These are phyloP conservation scores for Astragalus membranaceus DNA, from an alignment of 306 rosid genomes.

Conservation along the genomic window DNA sequence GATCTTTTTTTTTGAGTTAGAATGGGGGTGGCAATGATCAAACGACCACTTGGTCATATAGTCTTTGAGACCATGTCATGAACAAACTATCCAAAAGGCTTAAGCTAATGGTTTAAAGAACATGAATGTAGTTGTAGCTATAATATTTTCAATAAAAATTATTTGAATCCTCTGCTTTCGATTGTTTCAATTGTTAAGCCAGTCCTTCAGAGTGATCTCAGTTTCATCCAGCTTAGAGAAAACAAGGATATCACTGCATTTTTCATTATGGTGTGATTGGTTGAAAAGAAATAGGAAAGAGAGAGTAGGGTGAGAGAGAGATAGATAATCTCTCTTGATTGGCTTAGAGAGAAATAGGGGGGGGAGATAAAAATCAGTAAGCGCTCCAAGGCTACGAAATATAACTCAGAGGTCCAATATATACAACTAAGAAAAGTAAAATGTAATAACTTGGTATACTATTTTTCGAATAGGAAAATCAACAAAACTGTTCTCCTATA, in stretches of 20 bases:
- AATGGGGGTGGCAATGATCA: too few relatives aligned
- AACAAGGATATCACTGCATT: background rate
- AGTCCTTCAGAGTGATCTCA: background rate
- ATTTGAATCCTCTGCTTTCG: background rate
- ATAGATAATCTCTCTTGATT: too few relatives aligned
- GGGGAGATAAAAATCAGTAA: too few relatives aligned
- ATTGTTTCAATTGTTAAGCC: background rate
- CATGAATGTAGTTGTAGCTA: background rate
- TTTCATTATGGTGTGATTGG: background rate
- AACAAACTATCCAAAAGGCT: background rate
- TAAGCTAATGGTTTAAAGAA: background rate
- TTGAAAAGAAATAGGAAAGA: too few relatives aligned
- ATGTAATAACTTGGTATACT: background rate
- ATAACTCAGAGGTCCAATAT: background rate
- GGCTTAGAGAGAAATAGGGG: too few relatives aligned
- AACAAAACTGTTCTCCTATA: conserved; percentile 10
- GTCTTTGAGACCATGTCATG: background rate
- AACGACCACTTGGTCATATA: background rate
- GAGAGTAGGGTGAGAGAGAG: too few relatives aligned
- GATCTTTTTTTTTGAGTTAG: too few relatives aligned
- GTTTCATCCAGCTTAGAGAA: background rate
- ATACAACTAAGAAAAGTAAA: background rate
- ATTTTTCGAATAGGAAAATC: background rate
- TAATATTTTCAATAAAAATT: background rate
- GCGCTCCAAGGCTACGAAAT: background rate